These are phyloP conservation scores for Pisolithus thermaeus DNA, from an alignment of 1,284 basidiomycete genomes.

Conservation along the genomic window DNA sequence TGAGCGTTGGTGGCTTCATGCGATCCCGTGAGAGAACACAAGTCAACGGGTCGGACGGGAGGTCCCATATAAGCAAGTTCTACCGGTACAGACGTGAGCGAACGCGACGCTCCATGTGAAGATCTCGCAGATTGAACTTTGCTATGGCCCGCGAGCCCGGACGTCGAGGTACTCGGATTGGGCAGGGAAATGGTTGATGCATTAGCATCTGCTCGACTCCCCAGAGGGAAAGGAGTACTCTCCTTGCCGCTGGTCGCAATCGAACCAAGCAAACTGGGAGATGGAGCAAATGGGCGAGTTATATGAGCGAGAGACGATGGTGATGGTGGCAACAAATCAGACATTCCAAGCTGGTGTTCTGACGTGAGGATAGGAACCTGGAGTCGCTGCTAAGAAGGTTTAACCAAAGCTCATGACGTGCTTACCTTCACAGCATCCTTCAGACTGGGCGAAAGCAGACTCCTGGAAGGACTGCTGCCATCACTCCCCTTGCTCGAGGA, in stretches of 20 bases:
- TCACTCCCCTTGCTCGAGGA: conserved; percentile 36
- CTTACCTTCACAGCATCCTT: conserved; percentile 69
- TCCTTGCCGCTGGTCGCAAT: conserved; percentile 12
- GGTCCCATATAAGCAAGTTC: conserved; percentile 31
- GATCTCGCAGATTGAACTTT: conserved; percentile 21
- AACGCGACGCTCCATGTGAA: conserved; percentile 24
- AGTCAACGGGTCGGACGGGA: conserved; percentile 62
- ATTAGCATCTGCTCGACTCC: conserved; percentile 25
- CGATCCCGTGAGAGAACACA: conserved; percentile 51
- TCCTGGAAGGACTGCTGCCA: conserved; percentile 22
- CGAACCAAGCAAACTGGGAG: conserved; percentile 37
- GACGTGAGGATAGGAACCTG: conserved; percentile 63
- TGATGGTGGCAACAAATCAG: conserved; percentile 73
- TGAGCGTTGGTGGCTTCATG: conserved; percentile 65
- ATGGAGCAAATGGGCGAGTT: conserved; percentile 33
- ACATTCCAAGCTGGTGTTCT: conserved; percentile 61
- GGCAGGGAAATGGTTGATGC: conserved; percentile 31
- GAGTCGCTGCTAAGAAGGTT: conserved; percentile 1
- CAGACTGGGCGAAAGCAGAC: conserved; percentile 48
- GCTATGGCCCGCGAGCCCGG: conserved; percentile 26
- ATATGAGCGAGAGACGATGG: conserved; percentile 53
- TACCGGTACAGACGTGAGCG: conserved; percentile 27
- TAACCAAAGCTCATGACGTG: conserved; percentile 1
- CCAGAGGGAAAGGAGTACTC: conserved; percentile 15
- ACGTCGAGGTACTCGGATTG: conserved; percentile 37